Conservation (phyloP, 2,329 filamentous ascomycete species). For the Verticillium longisporum region DNA sequence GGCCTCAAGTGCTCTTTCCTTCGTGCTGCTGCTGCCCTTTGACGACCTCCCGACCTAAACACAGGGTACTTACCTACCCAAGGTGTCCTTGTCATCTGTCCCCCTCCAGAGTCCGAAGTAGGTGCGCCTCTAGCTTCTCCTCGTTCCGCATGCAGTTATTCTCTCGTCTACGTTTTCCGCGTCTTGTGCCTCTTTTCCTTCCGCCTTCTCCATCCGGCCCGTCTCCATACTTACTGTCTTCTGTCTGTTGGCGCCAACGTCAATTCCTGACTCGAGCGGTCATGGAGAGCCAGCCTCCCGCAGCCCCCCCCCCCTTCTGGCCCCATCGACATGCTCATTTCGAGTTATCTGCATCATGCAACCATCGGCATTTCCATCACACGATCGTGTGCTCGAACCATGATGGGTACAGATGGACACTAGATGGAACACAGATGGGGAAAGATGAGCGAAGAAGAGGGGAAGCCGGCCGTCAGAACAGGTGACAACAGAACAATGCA, state of each 20-base stretch:
- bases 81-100: too few species aligned
- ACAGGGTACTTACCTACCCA: too few species aligned
- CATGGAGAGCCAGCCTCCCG: background rate
- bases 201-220: background rate
- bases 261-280: background rate
- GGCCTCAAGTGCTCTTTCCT: too few species aligned
- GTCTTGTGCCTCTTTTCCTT: background rate
- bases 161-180: background rate
- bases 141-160: background rate
- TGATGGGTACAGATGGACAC: too few species aligned
- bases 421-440: too few species aligned
- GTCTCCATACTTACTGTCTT: background rate
- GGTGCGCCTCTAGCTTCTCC: too few species aligned
- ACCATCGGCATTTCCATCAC: background rate
- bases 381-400: background rate
- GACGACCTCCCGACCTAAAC: too few species aligned
- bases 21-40: too few species aligned
- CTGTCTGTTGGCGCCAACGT: background rate
- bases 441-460: background rate
- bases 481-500: background rate
- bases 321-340: background rate
- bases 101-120: too few species aligned
- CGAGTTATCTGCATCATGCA: background rate
- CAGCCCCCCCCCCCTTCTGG: background rate
- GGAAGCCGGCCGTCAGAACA: background rate